Evolutionary conservation across 192 early-diverging fungal species (phyloP), one percentile per base, ranked within the genome.

Genomic region (Backusella morwellensis): DNA sequence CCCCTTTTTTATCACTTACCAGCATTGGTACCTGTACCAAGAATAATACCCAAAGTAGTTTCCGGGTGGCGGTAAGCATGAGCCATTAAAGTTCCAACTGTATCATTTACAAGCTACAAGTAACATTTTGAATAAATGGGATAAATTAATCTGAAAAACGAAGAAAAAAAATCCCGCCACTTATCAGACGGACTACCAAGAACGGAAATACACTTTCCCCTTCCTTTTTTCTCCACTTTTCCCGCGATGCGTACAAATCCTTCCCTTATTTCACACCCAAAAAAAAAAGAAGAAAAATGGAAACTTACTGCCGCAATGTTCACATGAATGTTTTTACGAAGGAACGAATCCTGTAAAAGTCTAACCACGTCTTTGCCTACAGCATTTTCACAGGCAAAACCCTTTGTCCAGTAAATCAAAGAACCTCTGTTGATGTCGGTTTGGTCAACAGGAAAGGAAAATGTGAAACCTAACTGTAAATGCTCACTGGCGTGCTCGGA

Each of bases 401-500:
- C 96, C 87, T 99, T 99, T 81, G 95, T 97, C 93, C 93, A 95
- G 72, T 84, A 76, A 35, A 91, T 86, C 69, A 95, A 80, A 34
- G 83, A 89, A 26, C 93, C 93, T 8, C 90, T 87, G 68, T 91
- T 84, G 68, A 95, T 90, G 66, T 87, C 82, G 2, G 90, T 93
- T 82, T 99, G 97, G 59, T 89, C 82, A 78, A 98, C 92, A 34
- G 97, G 95, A 83, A 98, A 99, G 29, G 93, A 95, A 83, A 99
- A 99, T 8, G 97, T 99, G 81, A 96, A 99, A 19, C 97, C 97
- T n/a, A 93, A 85, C 82, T 88, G 69, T 81, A 81, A 21, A 69
- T 81, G 54, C 9, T 54, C 66, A 2, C 73, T 63, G 11, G 89
- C 66, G 35, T 86, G 80, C 34, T 93, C 88, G 17, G 86, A 80